phyloP scores from a whole-genome alignment of 1,284 basidiomycete genomes.

The Melanopsichium pennsylvanicum region DNA sequence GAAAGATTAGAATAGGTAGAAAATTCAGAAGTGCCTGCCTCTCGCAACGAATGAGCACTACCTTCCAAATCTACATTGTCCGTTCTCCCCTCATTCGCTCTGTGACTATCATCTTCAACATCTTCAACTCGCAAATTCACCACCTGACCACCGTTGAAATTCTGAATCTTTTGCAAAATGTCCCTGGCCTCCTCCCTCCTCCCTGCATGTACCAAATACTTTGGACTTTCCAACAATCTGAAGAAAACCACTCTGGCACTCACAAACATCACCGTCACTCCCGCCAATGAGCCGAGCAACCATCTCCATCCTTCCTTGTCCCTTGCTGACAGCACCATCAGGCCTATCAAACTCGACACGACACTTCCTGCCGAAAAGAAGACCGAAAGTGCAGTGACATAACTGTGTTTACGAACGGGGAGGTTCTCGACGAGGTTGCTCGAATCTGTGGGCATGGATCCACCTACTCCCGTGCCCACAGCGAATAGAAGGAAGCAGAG shows the following conservation, averaged over 20 bases:
- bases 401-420: slow-evolving; percentile 86
- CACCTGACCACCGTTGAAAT: slow-evolving; percentile 42
- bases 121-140: slow-evolving; percentile 41
- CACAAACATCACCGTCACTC: slow-evolving; percentile 82
- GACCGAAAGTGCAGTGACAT: slow-evolving; percentile 91
- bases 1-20: too few relatives aligned
- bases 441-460: slow-evolving; percentile 89
- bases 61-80: slow-evolving; percentile 8
- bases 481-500: slow-evolving; percentile 84
- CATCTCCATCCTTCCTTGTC: slow-evolving; percentile 43
- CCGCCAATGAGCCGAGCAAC: slow-evolving; percentile 31
- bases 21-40: too few relatives aligned
- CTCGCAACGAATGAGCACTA: slow-evolving; percentile 13
- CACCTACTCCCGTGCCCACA: slow-evolving; percentile 86
- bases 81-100: too few relatives aligned
- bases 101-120: slow-evolving; percentile 24
- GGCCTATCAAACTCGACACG: slow-evolving; percentile 35
- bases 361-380: slow-evolving; percentile 70
- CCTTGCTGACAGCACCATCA: slow-evolving; percentile 41
- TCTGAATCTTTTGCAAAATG: slow-evolving; percentile 52
- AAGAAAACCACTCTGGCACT: slow-evolving; percentile 83
- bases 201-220: slow-evolving; percentile 54
- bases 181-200: slow-evolving; percentile 50
- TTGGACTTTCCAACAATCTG: slow-evolving; percentile 87
- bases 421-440: slow-evolving; percentile 93